These are phyloP conservation scores for Passiflora organensis DNA, from an alignment of 345 rosid genomes.

Conservation along the genomic window DNA sequence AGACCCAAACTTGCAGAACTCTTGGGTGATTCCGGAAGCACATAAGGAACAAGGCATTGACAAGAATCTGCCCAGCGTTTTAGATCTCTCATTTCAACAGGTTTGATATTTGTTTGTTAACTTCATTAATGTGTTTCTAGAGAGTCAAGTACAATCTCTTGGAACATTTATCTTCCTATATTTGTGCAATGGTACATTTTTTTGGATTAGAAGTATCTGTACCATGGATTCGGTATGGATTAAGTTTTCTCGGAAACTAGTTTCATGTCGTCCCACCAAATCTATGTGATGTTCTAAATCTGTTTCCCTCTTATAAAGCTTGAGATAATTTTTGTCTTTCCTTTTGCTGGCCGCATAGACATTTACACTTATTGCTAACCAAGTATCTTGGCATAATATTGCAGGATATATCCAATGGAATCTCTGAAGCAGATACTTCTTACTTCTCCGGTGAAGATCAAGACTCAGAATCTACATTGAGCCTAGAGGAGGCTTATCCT, in stretches of 20 bases:
- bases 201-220: neutral
- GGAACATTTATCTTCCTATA: neutral
- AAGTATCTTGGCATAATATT: neutral
- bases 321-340: no score
- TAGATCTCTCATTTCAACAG: slow-evolving; percentile 22
- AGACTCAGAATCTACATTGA: slow-evolving; percentile 44
- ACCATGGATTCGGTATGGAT: no score
- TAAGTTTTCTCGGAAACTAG: neutral
- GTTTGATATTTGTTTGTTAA: slow-evolving; percentile 15
- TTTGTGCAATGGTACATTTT: no score
- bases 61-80: slow-evolving; percentile 1
- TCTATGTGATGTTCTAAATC: no score
- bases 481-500: slow-evolving; percentile 44
- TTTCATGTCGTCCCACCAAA: no score
- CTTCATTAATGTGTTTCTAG: no score
- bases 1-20: slow-evolving; percentile 1
- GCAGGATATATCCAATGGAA: slow-evolving; percentile 27
- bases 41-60: slow-evolving; percentile 10
- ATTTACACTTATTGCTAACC: no score
- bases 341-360: no score
- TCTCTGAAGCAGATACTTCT: slow-evolving; percentile 39
- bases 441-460: slow-evolving; percentile 33
- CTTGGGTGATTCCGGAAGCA: neutral
- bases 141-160: neutral
- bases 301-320: no score